These are phyloP conservation scores for Cercophora newfieldiana DNA, from an alignment of 495 filamentous ascomycete species.

Conservation along the genomic window DNA sequence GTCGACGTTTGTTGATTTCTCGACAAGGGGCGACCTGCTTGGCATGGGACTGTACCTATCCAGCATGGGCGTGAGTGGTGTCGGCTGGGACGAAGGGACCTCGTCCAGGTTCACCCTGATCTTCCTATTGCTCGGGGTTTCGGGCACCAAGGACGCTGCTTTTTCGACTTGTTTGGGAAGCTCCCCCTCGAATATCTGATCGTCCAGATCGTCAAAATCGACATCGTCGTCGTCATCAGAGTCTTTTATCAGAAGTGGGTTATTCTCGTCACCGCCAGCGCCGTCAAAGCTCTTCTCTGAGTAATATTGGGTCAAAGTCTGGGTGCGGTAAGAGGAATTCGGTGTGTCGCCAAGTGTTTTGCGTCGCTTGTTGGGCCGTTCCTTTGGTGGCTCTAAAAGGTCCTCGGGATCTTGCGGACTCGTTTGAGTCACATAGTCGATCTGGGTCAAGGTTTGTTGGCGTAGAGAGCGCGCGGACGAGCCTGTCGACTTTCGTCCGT, in stretches of 20 bases:
- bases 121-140: slow-evolving; percentile 38
- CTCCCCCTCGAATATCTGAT: background rate
- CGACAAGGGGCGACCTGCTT: slow-evolving; percentile 37
- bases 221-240: slow-evolving; percentile 34
- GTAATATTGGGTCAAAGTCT: slow-evolving; percentile 47
- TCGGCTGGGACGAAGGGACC: slow-evolving; percentile 43
- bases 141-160: slow-evolving; percentile 20
- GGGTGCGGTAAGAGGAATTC: slow-evolving; percentile 42
- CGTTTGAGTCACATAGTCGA: slow-evolving; percentile 38
- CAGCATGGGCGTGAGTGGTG: slow-evolving; percentile 38
- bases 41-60: slow-evolving; percentile 27
- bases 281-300: slow-evolving; percentile 24
- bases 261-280: slow-evolving; percentile 20
- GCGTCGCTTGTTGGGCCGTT: slow-evolving; percentile 25
- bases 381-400: slow-evolving; percentile 10
- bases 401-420: slow-evolving; percentile 10
- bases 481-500: slow-evolving; percentile 35
- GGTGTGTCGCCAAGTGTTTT: slow-evolving; percentile 47
- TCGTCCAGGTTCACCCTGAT: slow-evolving; percentile 37
- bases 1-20: slow-evolving; percentile 40
- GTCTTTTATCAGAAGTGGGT: slow-evolving; percentile 35
- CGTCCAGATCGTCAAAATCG: background rate
- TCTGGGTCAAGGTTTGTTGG: slow-evolving; percentile 54
- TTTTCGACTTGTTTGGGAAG: slow-evolving; percentile 1
- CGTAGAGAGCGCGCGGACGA: slow-evolving; percentile 29